Evolutionary conservation across 1,284 basidiomycete genomes (phyloP).

Genomic region (Irpex rosettiformis): DNA sequence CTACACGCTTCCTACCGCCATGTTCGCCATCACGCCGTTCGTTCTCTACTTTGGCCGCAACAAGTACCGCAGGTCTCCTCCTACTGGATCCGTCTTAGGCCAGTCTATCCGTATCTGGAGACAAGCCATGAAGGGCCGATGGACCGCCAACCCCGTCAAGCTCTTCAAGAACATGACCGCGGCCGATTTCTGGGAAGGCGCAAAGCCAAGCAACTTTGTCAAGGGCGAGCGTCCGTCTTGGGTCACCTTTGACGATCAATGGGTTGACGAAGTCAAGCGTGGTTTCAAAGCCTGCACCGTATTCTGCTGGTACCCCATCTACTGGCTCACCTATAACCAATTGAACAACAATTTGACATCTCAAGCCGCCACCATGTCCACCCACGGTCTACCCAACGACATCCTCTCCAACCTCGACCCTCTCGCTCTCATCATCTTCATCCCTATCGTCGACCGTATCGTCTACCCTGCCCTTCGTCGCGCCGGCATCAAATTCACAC

Average conservation of each 20-base stretch:
- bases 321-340: constrained; percentile 75
- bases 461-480: constrained; percentile 76
- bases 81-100: constrained; percentile 73
- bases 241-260: constrained; percentile 76
- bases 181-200: constrained; percentile 76
- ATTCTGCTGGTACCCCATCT: constrained; percentile 76
- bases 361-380: constrained; percentile 70
- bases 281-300: constrained; percentile 85
- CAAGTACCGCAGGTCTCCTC: constrained; percentile 65
- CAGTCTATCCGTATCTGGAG: constrained; percentile 48
- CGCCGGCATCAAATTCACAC: constrained; percentile 62
- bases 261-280: constrained; percentile 82
- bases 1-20: constrained; percentile 62
- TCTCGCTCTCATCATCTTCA: constrained; percentile 70
- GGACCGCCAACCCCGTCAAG: constrained; percentile 54
- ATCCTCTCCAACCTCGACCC: constrained; percentile 81
- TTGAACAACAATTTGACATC: constrained; percentile 79
- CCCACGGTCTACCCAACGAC: constrained; percentile 79
- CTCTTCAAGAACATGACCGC: constrained; percentile 48
- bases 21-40: constrained; percentile 70
- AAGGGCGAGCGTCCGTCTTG: constrained; percentile 46
- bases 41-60: constrained; percentile 68
- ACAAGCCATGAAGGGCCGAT: constrained; percentile 49
- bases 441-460: constrained; percentile 64
- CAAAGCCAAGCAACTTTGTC: constrained; percentile 58